Percentiles rank a stretch among this genome's conserved stretches.
Conservation (phyloP, 306 rosid genomes). For the Prinsepia uniflora region DNA sequence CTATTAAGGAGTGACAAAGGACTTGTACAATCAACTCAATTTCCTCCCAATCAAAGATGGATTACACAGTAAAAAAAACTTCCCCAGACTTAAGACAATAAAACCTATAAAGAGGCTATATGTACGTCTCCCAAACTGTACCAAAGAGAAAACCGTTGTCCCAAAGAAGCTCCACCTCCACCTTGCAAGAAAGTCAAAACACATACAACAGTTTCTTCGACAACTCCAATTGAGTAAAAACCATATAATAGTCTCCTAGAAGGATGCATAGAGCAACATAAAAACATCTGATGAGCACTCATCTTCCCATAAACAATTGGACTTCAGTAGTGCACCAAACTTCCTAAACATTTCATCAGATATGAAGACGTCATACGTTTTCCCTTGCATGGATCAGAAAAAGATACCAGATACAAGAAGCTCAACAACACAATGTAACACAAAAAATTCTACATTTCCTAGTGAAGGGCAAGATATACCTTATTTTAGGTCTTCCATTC, state of each 20-base stretch:
- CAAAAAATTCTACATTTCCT: not conserved
- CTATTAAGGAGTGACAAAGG: not conserved
- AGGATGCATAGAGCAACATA: too few species aligned
- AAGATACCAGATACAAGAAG: not conserved
- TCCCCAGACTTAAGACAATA: not conserved
- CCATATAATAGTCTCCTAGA: too few species aligned
- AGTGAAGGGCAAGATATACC: slow-evolving; percentile 38
- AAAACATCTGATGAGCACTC: not conserved
- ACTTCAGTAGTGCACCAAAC: not conserved
- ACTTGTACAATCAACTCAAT: not conserved
- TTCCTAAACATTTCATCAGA: not conserved
- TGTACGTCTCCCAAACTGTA: not conserved
- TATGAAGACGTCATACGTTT: not conserved
- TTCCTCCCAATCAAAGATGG: not conserved
- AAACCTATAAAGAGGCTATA: not conserved
- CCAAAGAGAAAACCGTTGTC: not conserved
- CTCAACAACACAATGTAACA: too few species aligned
- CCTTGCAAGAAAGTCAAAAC: not conserved
- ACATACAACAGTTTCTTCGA: too few species aligned
- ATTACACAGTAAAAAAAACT: not conserved
- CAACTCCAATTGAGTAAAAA: too few species aligned
- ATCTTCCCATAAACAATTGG: not conserved
- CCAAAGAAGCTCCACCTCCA: not conserved
- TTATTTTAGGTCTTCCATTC: slow-evolving; percentile 54
- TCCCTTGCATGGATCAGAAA: not conserved